Conservation (phyloP, 257 asterid species). For the Eustoma russellianum region DNA sequence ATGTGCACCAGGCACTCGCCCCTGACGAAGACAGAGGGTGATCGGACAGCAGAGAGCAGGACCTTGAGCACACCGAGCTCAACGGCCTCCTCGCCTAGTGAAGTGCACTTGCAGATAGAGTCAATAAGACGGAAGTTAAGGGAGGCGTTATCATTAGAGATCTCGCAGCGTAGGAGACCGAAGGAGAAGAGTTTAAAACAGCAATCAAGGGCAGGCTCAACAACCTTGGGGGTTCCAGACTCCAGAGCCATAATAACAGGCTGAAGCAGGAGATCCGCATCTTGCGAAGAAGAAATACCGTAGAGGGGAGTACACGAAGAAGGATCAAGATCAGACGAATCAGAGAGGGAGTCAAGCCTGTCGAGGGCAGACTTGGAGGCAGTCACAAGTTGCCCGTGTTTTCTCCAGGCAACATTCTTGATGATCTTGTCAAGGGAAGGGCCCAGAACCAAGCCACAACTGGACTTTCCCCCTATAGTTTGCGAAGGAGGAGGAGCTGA, state of each 20-base stretch:
- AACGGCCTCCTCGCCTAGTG: conserved; percentile 58
- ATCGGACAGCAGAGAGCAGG: conserved; percentile 75
- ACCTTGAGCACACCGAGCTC: conserved; percentile 78
- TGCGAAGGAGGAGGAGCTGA: conserved; percentile 25
- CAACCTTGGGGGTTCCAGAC: conserved; percentile 78
- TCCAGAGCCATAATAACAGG: conserved; percentile 72
- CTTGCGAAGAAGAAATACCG: conserved; percentile 60
- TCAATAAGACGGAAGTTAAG: conserved; percentile 58
- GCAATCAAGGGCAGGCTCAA: conserved; percentile 93
- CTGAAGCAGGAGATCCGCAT: conserved; percentile 58
- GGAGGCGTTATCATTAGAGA: conserved; percentile 26
- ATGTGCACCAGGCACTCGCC: conserved; percentile 80
- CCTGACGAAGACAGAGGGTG: conserved; percentile 53
- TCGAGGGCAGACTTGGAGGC: conserved; percentile 86
- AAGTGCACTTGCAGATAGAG: conserved; percentile 66
- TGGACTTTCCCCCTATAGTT: conserved; percentile 90
- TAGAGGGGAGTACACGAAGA: conserved; percentile 74
- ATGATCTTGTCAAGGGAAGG: conserved; percentile 92
- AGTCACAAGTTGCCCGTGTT: conserved; percentile 85
- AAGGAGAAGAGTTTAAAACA: conserved; percentile 65
- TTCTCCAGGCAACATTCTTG: conserved; percentile 96
- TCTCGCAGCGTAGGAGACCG: conserved; percentile 67
- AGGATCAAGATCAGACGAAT: conserved; percentile 59
- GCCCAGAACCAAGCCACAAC: conserved; percentile 91
- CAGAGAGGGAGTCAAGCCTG: conserved; percentile 70